Evolutionary conservation across 495 filamentous ascomycete species (phyloP).

Genomic region (Platismatia glauca): DNA sequence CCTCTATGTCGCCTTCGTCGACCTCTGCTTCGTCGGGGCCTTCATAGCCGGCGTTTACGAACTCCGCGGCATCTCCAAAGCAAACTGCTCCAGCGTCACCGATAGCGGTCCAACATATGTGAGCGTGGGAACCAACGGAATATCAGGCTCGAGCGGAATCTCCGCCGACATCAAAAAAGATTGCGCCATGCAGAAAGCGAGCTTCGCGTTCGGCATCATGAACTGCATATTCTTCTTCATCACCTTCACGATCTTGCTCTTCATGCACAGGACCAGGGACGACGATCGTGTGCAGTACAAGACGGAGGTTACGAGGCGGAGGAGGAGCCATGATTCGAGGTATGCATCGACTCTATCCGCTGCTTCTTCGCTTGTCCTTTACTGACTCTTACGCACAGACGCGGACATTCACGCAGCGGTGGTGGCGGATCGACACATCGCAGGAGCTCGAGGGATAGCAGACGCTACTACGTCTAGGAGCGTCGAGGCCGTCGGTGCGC

Average conservation of each 20-base stretch:
- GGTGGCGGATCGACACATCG: conserved; percentile 21
- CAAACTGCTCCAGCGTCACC: conserved; percentile 55
- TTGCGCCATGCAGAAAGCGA: conserved; percentile 82
- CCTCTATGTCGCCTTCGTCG: conserved; percentile 67
- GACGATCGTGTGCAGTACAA: conserved; percentile 31
- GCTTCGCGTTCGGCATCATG: conserved; percentile 82
- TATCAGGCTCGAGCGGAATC: conserved; percentile 34
- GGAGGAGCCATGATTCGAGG: conserved; percentile 37
- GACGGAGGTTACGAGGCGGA: conserved; percentile 33
- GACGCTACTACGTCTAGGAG: conserved; percentile 23
- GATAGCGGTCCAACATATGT: conserved; percentile 40
- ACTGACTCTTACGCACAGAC: conserved; percentile 13
- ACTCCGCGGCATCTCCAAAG: conserved; percentile 57
- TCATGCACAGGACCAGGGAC: conserved; percentile 41
- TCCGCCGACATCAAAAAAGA: conserved; percentile 54
- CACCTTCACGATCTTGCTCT: conserved; percentile 54
- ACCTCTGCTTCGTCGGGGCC: conserved; percentile 77
- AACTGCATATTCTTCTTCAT: conserved; percentile 73
- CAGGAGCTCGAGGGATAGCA: conserved; percentile 24
- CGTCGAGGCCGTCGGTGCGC: neutral
- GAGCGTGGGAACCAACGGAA: conserved; percentile 53
- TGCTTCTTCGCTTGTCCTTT: neutral
- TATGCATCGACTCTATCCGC: neutral
- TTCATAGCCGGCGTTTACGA: conserved; percentile 75
- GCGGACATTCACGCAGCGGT: conserved; percentile 25